Evolutionary conservation across 352 stramenopile species (phyloP).

Genomic region (Pseudoperonospora humuli): DNA sequence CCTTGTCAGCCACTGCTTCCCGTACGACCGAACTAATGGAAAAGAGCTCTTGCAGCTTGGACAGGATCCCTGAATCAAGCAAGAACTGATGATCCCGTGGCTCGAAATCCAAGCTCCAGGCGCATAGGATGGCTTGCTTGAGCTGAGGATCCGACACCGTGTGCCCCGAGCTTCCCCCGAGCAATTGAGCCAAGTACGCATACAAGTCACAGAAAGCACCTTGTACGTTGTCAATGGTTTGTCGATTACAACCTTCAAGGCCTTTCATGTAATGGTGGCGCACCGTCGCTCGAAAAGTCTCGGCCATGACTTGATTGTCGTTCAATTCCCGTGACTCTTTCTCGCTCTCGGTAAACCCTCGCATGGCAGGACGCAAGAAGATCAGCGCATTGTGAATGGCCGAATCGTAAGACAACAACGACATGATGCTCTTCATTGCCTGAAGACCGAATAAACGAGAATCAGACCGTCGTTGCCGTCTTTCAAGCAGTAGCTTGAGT

Average conservation of each 20-base stretch:
- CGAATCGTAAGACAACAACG: slow-evolving; percentile 65
- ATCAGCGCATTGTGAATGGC: slow-evolving; percentile 69
- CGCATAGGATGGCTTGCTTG: slow-evolving; percentile 72
- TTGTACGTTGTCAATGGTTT: slow-evolving; percentile 50
- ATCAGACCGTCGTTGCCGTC: slow-evolving; percentile 61
- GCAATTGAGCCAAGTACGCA: slow-evolving; percentile 46
- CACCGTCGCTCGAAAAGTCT: slow-evolving; percentile 80
- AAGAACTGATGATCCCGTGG: slow-evolving; percentile 73
- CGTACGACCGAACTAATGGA: slow-evolving; percentile 50
- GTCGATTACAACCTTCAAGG: slow-evolving; percentile 71
- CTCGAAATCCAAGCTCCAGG: slow-evolving; percentile 82
- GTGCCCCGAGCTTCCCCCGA: slow-evolving; percentile 27
- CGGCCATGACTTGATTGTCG: slow-evolving; percentile 62
- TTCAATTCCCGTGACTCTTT: slow-evolving; percentile 74
- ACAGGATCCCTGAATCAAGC: slow-evolving; percentile 70
- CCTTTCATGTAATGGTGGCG: slow-evolving; percentile 84
- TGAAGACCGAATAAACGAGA: slow-evolving; percentile 73
- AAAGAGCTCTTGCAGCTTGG: slow-evolving; percentile 63
- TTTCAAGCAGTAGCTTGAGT: slow-evolving; percentile 57
- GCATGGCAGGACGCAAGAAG: slow-evolving; percentile 76
- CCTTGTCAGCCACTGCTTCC: slow-evolving; percentile 27
- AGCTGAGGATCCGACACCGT: slow-evolving; percentile 41
- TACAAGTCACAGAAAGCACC: slow-evolving; percentile 75
- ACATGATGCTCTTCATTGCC: slow-evolving; percentile 72
- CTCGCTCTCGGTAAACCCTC: slow-evolving; percentile 80